phyloP scores from a whole-genome alignment of 805 yeast genomes.

The Lachancea quebecensis region DNA sequence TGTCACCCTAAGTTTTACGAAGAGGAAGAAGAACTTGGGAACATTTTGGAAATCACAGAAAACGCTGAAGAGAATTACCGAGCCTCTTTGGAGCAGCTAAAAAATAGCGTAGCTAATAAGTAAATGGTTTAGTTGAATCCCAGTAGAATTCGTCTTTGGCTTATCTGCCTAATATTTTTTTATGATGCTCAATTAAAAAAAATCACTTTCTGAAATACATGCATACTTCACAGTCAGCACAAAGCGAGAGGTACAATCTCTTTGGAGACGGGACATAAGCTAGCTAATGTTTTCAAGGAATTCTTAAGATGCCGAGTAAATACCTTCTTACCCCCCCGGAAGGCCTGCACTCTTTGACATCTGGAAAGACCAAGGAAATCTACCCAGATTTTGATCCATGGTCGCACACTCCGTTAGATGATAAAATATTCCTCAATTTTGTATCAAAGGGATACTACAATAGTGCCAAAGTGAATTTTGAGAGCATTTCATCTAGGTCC shows the following conservation, averaged over 20 bases:
- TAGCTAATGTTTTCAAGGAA: not conserved
- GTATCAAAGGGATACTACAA: constrained; percentile 31
- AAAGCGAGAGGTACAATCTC: no score
- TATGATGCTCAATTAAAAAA: not conserved
- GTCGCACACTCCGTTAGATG: constrained; percentile 28
- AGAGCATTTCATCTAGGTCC: constrained; percentile 33
- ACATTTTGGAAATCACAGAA: constrained; percentile 30
- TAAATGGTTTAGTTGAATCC: not conserved
- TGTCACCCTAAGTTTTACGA: constrained; percentile 26
- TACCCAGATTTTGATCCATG: constrained; percentile 34
- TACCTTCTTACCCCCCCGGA: constrained; percentile 30
- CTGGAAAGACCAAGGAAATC: constrained; percentile 6
- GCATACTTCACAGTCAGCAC: no score
- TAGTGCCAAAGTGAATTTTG: constrained; percentile 30
- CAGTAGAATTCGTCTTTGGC: not conserved
- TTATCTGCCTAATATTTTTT: not conserved
- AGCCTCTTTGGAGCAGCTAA: constrained; percentile 38
- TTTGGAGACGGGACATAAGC: not conserved
- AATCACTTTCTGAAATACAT: no score
- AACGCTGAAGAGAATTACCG: constrained; percentile 38
- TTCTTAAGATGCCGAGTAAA: constrained; percentile 18
- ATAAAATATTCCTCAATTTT: constrained; percentile 25
- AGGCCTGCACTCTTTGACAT: constrained; percentile 26
- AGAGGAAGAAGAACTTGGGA: constrained; percentile 8
- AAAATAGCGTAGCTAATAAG: constrained; percentile 12